Evolutionary conservation across 495 filamentous ascomycete species (phyloP), one percentile per base, ranked within the genome.

Genomic region (Annulohypoxylon stygium): DNA sequence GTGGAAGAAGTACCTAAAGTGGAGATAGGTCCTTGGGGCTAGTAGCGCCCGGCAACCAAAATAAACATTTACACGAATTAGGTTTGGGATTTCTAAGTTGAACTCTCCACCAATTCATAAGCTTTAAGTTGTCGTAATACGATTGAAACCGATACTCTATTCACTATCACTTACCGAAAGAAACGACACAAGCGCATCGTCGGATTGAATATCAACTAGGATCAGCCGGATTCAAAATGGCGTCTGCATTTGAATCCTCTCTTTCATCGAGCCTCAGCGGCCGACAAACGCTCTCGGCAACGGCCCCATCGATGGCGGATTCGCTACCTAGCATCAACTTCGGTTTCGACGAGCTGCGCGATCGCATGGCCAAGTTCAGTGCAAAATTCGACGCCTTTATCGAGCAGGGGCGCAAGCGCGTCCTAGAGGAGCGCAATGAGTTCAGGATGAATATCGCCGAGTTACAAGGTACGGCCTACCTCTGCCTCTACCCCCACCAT

Each of bases 301-400:
- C 73, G 14, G 81, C 79, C 47, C 78, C 80, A 20, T 88, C 86
- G 20, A 81, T 87, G 78, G 93, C 93, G 39, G 93, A 96, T 80
- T 89, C 90, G 11, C 88, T 98, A 8, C 96, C 96, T 41, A 93
- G 85, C 79, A 92, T 97, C 81, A 94, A 96, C 82, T 98, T 98
- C 80, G 94, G 93, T 65, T 98, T 98, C 81, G 95, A 98, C 67
- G 94, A 97, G 69, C 84, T 99, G 68, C 95, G 95, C 81, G 93
- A 93, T 71, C 91, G 93, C 81, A 98, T 99, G 95, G 89, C 92
- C 30, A 91, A 92, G 59, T 99, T 99, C 80, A 98, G 93, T 0
- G 88, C 89, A 9, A 92, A 88, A 65, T 99, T 99, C 73, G 96
- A 98, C 77, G 90, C 90, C 6, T 98, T 98, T 77, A 98, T 99